Base-by-base conservation (phyloP, 2,329 filamentous ascomycete genomes). In the Ophiostoma piceae region DNA sequence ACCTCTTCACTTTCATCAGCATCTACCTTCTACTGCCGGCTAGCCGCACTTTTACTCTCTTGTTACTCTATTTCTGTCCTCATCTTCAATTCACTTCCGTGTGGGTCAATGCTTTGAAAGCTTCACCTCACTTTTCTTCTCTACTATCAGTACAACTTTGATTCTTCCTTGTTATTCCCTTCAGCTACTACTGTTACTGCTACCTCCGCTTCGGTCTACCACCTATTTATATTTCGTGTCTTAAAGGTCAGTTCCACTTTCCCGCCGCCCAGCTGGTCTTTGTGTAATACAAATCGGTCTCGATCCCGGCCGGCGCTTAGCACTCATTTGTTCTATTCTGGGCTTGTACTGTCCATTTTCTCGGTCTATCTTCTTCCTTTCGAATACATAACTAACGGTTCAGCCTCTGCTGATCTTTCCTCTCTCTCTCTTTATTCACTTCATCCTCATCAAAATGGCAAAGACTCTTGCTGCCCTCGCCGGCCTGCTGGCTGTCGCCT, bases 281-380 rank as follows among this genome's bases (percentile, higher is more conserved):
- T 65, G 57, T 35, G 57, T 62, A 62, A 62, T 62, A 12, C 32
- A 65, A 22, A 22, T 39, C 62, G 62, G 62, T n/a, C 62, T 65
- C 35, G 62, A 65, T 65, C 62, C 62, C 62, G 62, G 62, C 62
- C 62, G 62, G 62, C 62, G 62, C 62, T 65, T 65, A 65, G 22
- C 35, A 1, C 3, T 64, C 19, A 32, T 65, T n/a, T 65, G 32
- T 65, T 65, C 62, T 65, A 65, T 65, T 39, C 62, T 65, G 32
- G 57, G 32, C 26, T 32, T 35, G 37, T 29, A n/a, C 19, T 51
- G 47, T 51, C 47, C 19, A 51, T 51, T 6, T 19, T 57, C 51
- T 14, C 26, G 3, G 9, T 26, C 51, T 9, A 12, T 62, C 11
- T 12, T 62, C 29, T 60, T 8, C 4, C 32, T 1, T 6, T 35